A percentile compares a stretch with the other conserved stretches of the same genome.
phyloP scores from a whole-genome alignment of 148 eudicot genomes.

The Vaccinium vitisidaea region DNA sequence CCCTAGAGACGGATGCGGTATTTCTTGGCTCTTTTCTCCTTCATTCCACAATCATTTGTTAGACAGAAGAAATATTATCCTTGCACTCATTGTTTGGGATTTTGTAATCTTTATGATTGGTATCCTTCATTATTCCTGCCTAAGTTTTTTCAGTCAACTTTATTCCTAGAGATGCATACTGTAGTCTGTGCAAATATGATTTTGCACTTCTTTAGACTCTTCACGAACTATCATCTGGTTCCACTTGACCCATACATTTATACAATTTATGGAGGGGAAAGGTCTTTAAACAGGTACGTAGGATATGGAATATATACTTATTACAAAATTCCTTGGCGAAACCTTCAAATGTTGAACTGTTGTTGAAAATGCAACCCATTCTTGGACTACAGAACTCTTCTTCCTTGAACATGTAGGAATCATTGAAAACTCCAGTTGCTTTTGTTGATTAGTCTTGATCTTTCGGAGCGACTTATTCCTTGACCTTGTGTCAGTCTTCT shows the following conservation, averaged over 20 bases:
- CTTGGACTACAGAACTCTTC: slow-evolving; percentile 1
- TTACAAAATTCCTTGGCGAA: background rate
- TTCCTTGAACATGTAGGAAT: background rate
- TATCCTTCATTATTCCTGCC: background rate
- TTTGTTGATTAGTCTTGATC: background rate
- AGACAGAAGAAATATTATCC: background rate
- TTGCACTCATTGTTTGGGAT: background rate
- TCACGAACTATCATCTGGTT: background rate
- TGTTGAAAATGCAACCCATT: background rate
- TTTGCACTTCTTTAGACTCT: background rate
- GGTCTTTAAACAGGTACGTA: background rate
- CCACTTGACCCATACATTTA: background rate
- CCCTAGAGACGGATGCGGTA: slow-evolving; percentile 77
- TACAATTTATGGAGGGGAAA: background rate
- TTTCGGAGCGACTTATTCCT: background rate
- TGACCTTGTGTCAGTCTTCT: background rate
- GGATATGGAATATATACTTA: background rate
- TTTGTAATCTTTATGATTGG: background rate
- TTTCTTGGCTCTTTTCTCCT: slow-evolving; percentile 19
- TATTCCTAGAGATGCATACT: background rate
- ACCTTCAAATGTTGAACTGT: background rate
- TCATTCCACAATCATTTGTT: background rate
- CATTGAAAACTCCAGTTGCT: background rate
- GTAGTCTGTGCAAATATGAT: background rate
- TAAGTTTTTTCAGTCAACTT: background rate